phyloP scores from a whole-genome alignment of 768 basidiomycete genomes.

The Lactifluus volemus region DNA sequence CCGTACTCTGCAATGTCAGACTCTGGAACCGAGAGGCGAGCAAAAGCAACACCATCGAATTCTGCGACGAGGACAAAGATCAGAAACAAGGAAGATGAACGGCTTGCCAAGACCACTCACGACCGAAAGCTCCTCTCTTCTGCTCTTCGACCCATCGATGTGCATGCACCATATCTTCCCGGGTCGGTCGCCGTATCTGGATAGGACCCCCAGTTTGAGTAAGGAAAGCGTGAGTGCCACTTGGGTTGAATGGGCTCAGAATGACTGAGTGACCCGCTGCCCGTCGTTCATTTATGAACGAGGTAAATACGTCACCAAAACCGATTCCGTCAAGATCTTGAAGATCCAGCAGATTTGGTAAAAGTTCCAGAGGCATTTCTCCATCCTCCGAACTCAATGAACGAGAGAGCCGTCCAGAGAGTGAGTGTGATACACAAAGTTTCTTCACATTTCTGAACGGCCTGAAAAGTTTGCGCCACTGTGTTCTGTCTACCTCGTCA shows the following conservation, averaged over 20 bases:
- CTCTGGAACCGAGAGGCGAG: not conserved
- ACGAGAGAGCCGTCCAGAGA: too few species aligned
- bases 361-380: too few species aligned
- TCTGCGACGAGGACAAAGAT: not conserved
- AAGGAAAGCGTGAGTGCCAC: not conserved
- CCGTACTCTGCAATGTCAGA: slow-evolving; percentile 9
- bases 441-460: too few species aligned
- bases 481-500: too few species aligned
- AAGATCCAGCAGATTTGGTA: too few species aligned
- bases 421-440: too few species aligned
- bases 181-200: not conserved
- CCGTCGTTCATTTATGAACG: too few species aligned
- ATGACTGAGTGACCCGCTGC: too few species aligned
- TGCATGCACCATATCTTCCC: not conserved
- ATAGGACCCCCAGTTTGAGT: not conserved
- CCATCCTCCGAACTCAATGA: too few species aligned
- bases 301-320: too few species aligned
- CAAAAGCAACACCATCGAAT: not conserved
- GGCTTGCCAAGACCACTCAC: not conserved
- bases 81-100: not conserved
- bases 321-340: too few species aligned
- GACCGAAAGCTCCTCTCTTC: not conserved
- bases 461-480: too few species aligned
- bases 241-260: slow-evolving; percentile 2
- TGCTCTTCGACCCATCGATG: slow-evolving; percentile 7